phyloP scores from a whole-genome alignment of 75 land plant genomes.

The Picea glauca region DNA sequence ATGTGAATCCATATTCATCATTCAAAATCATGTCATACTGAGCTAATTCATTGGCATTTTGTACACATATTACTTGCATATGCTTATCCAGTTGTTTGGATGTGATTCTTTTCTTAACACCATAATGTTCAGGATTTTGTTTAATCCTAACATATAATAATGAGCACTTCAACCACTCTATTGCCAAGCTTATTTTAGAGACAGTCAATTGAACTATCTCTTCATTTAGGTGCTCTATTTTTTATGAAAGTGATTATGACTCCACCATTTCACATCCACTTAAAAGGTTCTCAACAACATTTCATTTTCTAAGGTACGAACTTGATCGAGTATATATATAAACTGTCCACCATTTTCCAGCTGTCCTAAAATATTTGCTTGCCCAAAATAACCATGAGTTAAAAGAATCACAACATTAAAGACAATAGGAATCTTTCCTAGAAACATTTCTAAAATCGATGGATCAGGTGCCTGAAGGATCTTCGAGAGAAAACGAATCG shows the following conservation, averaged over 20 bases:
- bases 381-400: too few relatives aligned
- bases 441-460: too few relatives aligned
- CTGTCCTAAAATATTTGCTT: too few relatives aligned
- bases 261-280: conserved; percentile 97
- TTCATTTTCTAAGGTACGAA: conserved; percentile 2
- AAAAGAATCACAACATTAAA: too few relatives aligned
- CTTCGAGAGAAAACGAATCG: too few relatives aligned
- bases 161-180: conserved; percentile 97
- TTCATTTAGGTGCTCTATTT: conserved; percentile 92
- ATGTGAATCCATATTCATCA: too few relatives aligned
- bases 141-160: conserved; percentile 92
- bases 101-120: conserved; percentile 50
- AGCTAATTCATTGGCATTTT: conserved; percentile 83
- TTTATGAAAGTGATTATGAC: conserved; percentile 82
- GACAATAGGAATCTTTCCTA: too few relatives aligned
- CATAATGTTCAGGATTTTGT: conserved; percentile 91
- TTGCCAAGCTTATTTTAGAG: conserved; percentile 82
- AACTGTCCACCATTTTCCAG: too few relatives aligned
- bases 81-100: conserved; percentile 66
- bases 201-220: conserved; percentile 92
- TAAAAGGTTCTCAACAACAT: conserved; percentile 65
- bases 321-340: too few relatives aligned
- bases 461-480: too few relatives aligned
- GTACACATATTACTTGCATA: conserved; percentile 84
- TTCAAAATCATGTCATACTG: neutral